Conservation (phyloP, 306 rosid genomes). For the Pachyrhizus erosus region DNA sequence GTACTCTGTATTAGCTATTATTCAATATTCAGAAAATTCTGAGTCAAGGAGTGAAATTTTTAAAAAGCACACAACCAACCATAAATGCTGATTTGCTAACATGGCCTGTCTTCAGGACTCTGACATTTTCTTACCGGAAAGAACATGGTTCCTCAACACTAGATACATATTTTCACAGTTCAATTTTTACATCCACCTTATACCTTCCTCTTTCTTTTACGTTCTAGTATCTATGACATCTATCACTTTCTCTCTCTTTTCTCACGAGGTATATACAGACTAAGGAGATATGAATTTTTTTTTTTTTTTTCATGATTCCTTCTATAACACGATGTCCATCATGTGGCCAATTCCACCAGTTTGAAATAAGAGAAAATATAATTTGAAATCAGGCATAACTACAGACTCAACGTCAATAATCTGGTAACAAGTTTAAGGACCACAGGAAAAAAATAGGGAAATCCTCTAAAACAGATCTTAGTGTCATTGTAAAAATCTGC, state of each 20-base stretch:
- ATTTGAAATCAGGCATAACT: background rate
- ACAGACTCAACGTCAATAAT: background rate
- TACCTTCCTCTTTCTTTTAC: background rate
- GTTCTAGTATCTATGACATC: background rate
- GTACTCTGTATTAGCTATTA: background rate
- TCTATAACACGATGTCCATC: background rate
- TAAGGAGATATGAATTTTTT: background rate
- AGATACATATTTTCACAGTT: background rate
- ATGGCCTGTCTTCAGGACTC: background rate
- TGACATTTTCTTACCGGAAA: background rate
- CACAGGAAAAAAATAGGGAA: background rate
- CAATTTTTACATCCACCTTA: background rate
- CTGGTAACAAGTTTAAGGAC: constrained; percentile 2
- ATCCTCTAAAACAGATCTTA: background rate
- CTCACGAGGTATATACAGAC: background rate
- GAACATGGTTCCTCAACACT: background rate
- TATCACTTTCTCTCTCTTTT: background rate
- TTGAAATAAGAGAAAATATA: background rate
- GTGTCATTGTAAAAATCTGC: background rate
- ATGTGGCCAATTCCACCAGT: background rate
- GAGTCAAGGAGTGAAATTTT: background rate
- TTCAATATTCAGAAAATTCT: background rate
- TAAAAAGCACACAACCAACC: background rate
- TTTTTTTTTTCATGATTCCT: background rate
- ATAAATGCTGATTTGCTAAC: background rate